Conservation (phyloP, 495 filamentous ascomycete species). For the Glutinoglossum americanum region DNA sequence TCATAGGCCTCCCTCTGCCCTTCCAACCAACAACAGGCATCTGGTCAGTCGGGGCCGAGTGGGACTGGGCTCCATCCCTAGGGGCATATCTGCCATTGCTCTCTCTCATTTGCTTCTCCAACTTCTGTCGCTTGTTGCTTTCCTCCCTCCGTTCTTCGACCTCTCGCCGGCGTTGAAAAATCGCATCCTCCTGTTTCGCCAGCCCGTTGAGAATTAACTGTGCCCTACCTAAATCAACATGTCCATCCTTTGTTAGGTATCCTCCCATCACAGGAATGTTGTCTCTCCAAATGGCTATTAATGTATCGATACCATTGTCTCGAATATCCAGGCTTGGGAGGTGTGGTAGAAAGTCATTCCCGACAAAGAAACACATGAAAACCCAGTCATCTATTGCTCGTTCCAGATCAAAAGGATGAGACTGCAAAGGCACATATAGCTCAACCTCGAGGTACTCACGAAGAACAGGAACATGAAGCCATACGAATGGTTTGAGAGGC, state of each 20-base stretch:
- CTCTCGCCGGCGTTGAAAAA: conserved; percentile 69
- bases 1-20: neutral
- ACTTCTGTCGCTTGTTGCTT: conserved; percentile 52
- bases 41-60: conserved; percentile 12
- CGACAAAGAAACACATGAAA: conserved; percentile 99
- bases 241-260: conserved; percentile 86
- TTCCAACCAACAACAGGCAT: neutral
- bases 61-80: conserved; percentile 1
- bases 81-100: conserved; percentile 22
- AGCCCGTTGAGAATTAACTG: conserved; percentile 78
- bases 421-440: conserved; percentile 57
- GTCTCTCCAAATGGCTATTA: conserved; percentile 89
- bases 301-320: conserved; percentile 88
- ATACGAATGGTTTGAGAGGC: conserved; percentile 79
- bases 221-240: conserved; percentile 66
- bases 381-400: conserved; percentile 98
- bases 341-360: conserved; percentile 97
- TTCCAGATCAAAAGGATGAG: conserved; percentile 72
- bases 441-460: conserved; percentile 87
- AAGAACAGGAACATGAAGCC: conserved; percentile 82
- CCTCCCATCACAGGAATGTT: conserved; percentile 81
- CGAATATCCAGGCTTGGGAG: conserved; percentile 89
- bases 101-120: conserved; percentile 35
- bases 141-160: conserved; percentile 63
- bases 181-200: conserved; percentile 86